Evolutionary conservation across 2,329 filamentous ascomycete species (phyloP).

Genomic region (Coccinonectria pachysandricola): DNA sequence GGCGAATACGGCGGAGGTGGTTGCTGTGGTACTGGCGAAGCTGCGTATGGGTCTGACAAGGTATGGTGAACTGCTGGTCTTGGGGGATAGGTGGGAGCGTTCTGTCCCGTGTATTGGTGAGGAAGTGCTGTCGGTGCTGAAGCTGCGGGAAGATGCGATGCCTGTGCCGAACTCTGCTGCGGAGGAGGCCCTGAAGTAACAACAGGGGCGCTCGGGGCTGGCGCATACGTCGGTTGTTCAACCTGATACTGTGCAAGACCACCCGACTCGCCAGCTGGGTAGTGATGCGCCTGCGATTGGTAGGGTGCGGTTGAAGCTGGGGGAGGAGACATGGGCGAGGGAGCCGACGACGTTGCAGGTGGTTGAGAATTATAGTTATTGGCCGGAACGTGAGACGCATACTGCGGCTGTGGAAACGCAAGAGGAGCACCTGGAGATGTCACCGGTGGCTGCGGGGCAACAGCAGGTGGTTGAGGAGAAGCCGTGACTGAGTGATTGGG

Average conservation of each 20-base stretch:
- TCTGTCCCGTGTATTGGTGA: constrained; percentile 1
- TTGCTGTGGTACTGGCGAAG: constrained; percentile 8
- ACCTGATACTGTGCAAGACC: neutral
- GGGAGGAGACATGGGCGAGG: constrained; percentile 7
- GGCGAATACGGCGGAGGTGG: constrained; percentile 18
- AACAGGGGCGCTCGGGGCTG: too few species aligned
- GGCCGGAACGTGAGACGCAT: neutral
- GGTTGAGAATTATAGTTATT: too few species aligned
- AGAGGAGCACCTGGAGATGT: neutral
- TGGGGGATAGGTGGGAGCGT: constrained; percentile 8
- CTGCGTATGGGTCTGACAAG: constrained; percentile 5
- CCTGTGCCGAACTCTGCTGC: constrained; percentile 12
- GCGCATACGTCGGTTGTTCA: neutral
- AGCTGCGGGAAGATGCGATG: constrained; percentile 2
- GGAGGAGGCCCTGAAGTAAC: too few species aligned
- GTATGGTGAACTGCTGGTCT: constrained; percentile 1
- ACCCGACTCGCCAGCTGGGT: too few species aligned
- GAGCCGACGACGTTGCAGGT: constrained; percentile 4
- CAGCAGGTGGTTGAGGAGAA: neutral
- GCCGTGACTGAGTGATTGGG: too few species aligned
- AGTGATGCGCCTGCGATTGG: too few species aligned
- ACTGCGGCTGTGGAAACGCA: neutral
- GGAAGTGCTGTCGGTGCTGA: constrained; percentile 1
- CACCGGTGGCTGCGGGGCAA: neutral
- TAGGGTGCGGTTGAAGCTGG: constrained; percentile 5